A percentile compares a stretch with the other conserved stretches of the same genome.
Conservation (phyloP, 2,329 filamentous ascomycete genomes). For the Stachybotrys elegans region DNA sequence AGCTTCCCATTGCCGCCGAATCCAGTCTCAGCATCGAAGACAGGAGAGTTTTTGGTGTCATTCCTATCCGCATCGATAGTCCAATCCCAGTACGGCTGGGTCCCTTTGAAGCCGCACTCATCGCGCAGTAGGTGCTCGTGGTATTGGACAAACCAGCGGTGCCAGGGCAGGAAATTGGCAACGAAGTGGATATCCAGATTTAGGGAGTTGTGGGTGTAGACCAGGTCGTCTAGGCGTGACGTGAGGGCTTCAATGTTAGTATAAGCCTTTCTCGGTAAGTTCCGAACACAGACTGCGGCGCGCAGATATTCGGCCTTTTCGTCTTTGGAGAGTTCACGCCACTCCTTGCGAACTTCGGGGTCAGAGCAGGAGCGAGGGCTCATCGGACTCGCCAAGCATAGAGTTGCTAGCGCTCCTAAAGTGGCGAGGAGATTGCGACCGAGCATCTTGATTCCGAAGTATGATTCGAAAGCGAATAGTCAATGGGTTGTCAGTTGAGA, state of each 20-base stretch:
- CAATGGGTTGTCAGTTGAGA: no score
- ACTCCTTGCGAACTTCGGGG: constrained; percentile 12
- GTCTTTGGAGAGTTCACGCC: constrained; percentile 11
- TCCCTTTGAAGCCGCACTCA: constrained; percentile 24
- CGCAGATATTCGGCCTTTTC: constrained; percentile 13
- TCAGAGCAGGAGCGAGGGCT: constrained; percentile 11
- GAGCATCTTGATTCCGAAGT: no score
- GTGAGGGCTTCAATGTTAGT: constrained; percentile 8
- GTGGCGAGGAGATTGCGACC: no score
- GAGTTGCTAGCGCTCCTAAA: no score
- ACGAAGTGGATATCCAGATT: constrained; percentile 5
- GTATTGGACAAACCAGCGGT: constrained; percentile 23
- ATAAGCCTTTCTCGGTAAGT: constrained; percentile 10
- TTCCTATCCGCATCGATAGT: constrained; percentile 13
- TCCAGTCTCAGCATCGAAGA: constrained; percentile 21
- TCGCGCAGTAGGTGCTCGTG: constrained; percentile 24
- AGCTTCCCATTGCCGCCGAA: constrained; percentile 17
- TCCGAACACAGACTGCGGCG: constrained; percentile 11
- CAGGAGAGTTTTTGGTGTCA: constrained; percentile 11
- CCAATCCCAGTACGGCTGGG: constrained; percentile 28
- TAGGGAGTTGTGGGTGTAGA: constrained; percentile 12
- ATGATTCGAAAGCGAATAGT: no score
- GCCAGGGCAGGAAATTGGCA: constrained; percentile 27
- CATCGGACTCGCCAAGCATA: no score
- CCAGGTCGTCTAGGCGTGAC: constrained; percentile 13